A percentile compares a stretch with the other conserved stretches of the same genome.
These are phyloP conservation scores for Oligophagozyma castellii DNA, from an alignment of 1,139 yeast genomes.

Conservation along the genomic window DNA sequence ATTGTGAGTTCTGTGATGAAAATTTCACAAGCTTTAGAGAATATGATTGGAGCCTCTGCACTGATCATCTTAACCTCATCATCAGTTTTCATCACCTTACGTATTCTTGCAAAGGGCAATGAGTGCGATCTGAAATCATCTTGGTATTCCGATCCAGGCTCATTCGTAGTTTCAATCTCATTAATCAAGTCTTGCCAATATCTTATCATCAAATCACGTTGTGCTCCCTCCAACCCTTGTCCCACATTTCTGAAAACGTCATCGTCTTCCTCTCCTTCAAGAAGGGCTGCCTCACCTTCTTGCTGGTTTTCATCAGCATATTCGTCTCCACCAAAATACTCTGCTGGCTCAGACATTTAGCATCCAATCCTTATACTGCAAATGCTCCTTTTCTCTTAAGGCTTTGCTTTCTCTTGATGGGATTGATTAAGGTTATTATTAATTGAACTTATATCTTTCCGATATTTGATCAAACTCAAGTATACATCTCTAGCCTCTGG, in stretches of 20 bases:
- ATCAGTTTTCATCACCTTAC: conserved; percentile 90
- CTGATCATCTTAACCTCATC: conserved; percentile 95
- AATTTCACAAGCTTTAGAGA: conserved; percentile 95
- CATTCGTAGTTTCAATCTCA: conserved; percentile 46
- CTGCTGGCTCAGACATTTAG: too few relatives aligned
- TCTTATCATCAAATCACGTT: conserved; percentile 80
- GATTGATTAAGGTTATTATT: too few relatives aligned
- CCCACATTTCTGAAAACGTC: conserved; percentile 89
- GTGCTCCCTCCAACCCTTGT: conserved; percentile 74
- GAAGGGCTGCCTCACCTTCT: too few relatives aligned
- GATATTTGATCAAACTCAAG: too few relatives aligned
- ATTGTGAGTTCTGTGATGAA: conserved; percentile 92
- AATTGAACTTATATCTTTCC: too few relatives aligned
- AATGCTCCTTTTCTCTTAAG: too few relatives aligned
- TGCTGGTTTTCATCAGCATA: too few relatives aligned
- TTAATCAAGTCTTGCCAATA: conserved; percentile 96
- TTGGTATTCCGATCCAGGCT: conserved; percentile 17
- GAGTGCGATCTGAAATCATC: conserved; percentile 85
- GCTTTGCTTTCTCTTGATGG: too few relatives aligned
- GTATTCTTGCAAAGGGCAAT: conserved; percentile 85
- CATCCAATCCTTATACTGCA: too few relatives aligned
- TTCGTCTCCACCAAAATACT: too few relatives aligned
- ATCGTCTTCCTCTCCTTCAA: conserved; percentile 26
- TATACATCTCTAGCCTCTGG: too few relatives aligned
- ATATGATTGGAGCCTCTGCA: conserved; percentile 93